Percentiles rank a stretch among this genome's conserved stretches.
Evolutionary conservation across 306 rosid genomes (phyloP).

Genomic region (Cucurbita pepo): DNA sequence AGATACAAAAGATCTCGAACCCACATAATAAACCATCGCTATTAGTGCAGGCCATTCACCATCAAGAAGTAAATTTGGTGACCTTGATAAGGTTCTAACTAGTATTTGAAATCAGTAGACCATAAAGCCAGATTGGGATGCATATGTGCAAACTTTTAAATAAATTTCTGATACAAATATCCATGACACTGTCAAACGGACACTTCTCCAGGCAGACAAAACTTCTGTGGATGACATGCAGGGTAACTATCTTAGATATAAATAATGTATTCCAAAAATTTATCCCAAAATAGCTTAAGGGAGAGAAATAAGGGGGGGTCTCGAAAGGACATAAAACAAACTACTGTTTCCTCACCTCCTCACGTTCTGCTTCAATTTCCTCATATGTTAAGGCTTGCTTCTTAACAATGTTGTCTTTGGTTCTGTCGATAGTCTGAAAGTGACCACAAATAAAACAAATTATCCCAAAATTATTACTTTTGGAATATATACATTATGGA

Average conservation of each 20-base stretch:
- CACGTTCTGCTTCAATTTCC: constrained; percentile 94
- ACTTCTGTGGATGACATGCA: too few species aligned
- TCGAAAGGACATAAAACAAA: background rate
- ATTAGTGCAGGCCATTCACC: background rate
- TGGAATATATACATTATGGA: background rate
- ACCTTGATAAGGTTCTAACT: background rate
- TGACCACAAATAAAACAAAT: constrained; percentile 2
- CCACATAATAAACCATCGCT: background rate
- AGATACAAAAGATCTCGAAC: background rate
- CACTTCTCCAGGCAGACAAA: too few species aligned
- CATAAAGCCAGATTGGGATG: background rate
- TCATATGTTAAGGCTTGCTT: constrained; percentile 91
- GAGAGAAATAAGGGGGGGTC: background rate
- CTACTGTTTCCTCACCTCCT: constrained; percentile 49
- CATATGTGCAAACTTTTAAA: background rate
- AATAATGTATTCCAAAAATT: too few species aligned
- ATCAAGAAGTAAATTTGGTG: background rate
- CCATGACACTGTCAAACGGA: background rate
- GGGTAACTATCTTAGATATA: too few species aligned
- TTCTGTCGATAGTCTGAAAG: constrained; percentile 58
- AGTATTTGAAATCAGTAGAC: background rate
- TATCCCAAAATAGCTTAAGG: too few species aligned
- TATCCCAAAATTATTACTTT: background rate
- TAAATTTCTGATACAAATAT: background rate
- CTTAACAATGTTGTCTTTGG: constrained; percentile 85